Evolutionary conservation across 495 filamentous ascomycete species (phyloP).

Genomic region (Pyrenula massariospora): DNA sequence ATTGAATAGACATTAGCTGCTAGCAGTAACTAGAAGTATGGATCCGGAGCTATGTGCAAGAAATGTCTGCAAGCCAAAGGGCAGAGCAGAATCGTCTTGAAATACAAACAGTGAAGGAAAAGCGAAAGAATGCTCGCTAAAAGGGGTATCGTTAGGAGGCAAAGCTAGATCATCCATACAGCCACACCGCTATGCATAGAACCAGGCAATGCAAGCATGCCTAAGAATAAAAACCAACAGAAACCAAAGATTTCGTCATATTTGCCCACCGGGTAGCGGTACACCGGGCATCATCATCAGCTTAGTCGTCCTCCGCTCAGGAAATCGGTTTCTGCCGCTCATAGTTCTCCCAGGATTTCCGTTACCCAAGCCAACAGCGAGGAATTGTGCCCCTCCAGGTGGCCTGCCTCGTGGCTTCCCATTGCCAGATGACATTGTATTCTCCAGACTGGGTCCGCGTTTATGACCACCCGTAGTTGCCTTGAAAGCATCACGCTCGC

Average conservation of each 20-base stretch:
- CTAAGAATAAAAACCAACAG: too few species aligned
- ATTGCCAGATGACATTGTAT: constrained; percentile 4
- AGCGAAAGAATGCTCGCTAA: not conserved
- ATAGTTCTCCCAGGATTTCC: constrained; percentile 8
- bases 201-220: too few species aligned
- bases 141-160: not conserved
- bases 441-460: constrained; percentile 17
- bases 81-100: not conserved
- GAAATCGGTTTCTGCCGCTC: constrained; percentile 34
- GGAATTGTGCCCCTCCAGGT: constrained; percentile 17
- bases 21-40: too few species aligned
- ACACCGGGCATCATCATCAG: constrained; percentile 70
- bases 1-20: too few species aligned
- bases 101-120: not conserved
- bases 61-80: too few species aligned
- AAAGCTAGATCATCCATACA: not conserved
- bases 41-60: too few species aligned
- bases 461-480: constrained; percentile 32
- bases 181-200: not conserved
- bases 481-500: constrained; percentile 72
- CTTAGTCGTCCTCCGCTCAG: constrained; percentile 70
- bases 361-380: not conserved
- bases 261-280: not conserved
- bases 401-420: constrained; percentile 18
- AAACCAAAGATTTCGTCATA: too few species aligned